Evolutionary conservation across 495 filamentous ascomycete species (phyloP).

Genomic region (Daldinia loculata): DNA sequence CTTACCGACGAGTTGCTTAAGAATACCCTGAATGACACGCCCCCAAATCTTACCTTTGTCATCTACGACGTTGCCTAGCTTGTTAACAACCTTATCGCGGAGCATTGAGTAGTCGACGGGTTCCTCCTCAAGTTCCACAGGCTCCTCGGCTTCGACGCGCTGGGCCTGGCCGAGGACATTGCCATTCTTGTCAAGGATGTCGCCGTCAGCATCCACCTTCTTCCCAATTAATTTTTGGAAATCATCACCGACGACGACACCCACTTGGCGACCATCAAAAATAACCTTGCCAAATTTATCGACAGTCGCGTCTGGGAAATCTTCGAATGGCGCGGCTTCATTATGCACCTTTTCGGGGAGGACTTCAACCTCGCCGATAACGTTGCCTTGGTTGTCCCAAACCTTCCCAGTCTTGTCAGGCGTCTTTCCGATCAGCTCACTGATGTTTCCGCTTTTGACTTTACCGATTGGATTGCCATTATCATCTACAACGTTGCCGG

Average conservation of each 20-base stretch:
- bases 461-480: slow-evolving; percentile 75
- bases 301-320: slow-evolving; percentile 74
- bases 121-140: slow-evolving; percentile 53
- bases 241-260: slow-evolving; percentile 73
- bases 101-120: slow-evolving; percentile 69
- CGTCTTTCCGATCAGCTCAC: slow-evolving; percentile 72
- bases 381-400: slow-evolving; percentile 75
- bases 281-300: slow-evolving; percentile 76
- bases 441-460: slow-evolving; percentile 71
- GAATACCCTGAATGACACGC: slow-evolving; percentile 71
- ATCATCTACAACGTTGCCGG: slow-evolving; percentile 75
- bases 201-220: slow-evolving; percentile 67
- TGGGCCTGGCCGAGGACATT: slow-evolving; percentile 68
- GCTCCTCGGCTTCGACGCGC: slow-evolving; percentile 56
- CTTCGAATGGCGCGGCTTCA: slow-evolving; percentile 75
- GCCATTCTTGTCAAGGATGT: slow-evolving; percentile 69
- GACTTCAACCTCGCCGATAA: slow-evolving; percentile 77
- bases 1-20: slow-evolving; percentile 73
- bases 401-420: slow-evolving; percentile 77
- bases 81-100: slow-evolving; percentile 76
- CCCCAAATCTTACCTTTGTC: slow-evolving; percentile 75
- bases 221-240: slow-evolving; percentile 65
- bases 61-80: slow-evolving; percentile 78
- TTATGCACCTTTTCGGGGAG: slow-evolving; percentile 71
- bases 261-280: slow-evolving; percentile 74